These are phyloP conservation scores for Mortierella sp. DNA, from an alignment of 371 early-diverging fungal genomes.

Conservation along the genomic window DNA sequence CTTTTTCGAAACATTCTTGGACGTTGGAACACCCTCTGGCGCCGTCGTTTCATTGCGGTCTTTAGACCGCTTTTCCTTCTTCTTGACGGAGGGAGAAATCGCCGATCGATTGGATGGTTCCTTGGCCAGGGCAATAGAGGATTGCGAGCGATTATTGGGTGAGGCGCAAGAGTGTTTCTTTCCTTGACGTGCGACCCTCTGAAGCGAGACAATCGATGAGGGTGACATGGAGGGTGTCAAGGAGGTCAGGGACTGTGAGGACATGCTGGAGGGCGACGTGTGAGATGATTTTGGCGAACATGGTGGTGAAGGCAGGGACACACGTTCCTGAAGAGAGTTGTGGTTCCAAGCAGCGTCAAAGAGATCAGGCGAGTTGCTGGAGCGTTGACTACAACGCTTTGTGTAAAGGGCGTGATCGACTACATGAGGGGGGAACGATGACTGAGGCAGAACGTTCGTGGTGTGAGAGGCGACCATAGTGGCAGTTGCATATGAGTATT, in stretches of 20 bases:
- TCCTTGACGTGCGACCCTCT: conserved; percentile 32
- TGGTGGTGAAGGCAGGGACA: conserved; percentile 8
- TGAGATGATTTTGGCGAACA: conserved; percentile 15
- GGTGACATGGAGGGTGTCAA: conserved; percentile 39
- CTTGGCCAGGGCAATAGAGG: neutral
- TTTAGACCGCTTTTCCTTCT: neutral
- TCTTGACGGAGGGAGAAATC: neutral
- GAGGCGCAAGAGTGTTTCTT: conserved; percentile 16
- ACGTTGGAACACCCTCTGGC: neutral
- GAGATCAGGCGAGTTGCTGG: neutral
- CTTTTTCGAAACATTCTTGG: neutral
- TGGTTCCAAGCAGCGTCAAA: conserved; percentile 1
- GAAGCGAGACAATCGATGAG: conserved; percentile 32
- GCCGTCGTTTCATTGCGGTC: neutral
- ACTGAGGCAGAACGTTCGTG: neutral
- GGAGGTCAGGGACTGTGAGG: conserved; percentile 24
- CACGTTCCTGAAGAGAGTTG: neutral
- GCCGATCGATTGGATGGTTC: neutral
- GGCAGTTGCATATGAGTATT: neutral
- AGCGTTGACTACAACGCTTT: neutral
- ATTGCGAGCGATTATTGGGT: neutral
- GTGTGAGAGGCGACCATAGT: neutral
- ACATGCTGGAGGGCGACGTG: neutral
- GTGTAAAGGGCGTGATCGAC: conserved; percentile 3
- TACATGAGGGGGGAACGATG: neutral